Conservation (phyloP, 2,329 filamentous ascomycete genomes). For the Fusarium floridanum region DNA sequence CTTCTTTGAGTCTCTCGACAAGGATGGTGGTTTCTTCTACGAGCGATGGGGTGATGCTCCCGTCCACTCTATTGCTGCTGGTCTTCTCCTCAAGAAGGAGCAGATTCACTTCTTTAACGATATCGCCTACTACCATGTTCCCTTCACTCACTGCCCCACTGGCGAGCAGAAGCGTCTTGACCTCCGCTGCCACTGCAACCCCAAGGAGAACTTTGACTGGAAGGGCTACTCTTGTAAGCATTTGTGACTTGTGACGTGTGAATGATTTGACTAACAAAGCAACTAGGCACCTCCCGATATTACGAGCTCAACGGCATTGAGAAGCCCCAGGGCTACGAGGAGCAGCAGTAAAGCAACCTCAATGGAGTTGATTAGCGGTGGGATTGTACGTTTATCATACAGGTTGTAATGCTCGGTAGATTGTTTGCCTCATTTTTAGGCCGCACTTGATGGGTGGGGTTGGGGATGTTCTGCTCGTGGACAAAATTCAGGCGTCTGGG, state of each 20-base stretch:
- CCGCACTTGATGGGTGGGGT: constrained; percentile 36
- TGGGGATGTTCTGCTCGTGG: constrained; percentile 38
- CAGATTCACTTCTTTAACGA: constrained; percentile 99
- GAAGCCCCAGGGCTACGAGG: constrained; percentile 89
- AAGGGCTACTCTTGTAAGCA: constrained; percentile 94
- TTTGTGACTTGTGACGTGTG: not conserved
- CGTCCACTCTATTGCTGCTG: constrained; percentile 96
- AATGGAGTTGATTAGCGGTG: constrained; percentile 4
- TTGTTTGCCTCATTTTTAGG: constrained; percentile 37
- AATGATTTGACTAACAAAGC: constrained; percentile 18
- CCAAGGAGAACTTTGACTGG: constrained; percentile 99
- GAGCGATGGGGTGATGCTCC: constrained; percentile 98
- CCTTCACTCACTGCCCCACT: constrained; percentile 97
- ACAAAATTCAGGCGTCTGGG: constrained; percentile 46
- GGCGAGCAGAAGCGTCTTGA: constrained; percentile 86
- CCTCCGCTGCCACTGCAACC: constrained; percentile 94
- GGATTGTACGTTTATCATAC: constrained; percentile 42
- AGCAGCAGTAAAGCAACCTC: constrained; percentile 64
- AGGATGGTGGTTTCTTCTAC: constrained; percentile 97
- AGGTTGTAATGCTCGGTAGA: constrained; percentile 41
- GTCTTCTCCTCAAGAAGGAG: constrained; percentile 88
- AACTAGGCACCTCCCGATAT: constrained; percentile 76
- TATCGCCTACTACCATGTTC: constrained; percentile 97
- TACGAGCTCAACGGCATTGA: constrained; percentile 85
- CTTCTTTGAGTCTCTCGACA: constrained; percentile 89